A percentile compares a stretch with the other conserved stretches of the same genome.
Evolutionary conservation across 352 stramenopile species (phyloP).

Genomic region (Phytophthora pluvialis): DNA sequence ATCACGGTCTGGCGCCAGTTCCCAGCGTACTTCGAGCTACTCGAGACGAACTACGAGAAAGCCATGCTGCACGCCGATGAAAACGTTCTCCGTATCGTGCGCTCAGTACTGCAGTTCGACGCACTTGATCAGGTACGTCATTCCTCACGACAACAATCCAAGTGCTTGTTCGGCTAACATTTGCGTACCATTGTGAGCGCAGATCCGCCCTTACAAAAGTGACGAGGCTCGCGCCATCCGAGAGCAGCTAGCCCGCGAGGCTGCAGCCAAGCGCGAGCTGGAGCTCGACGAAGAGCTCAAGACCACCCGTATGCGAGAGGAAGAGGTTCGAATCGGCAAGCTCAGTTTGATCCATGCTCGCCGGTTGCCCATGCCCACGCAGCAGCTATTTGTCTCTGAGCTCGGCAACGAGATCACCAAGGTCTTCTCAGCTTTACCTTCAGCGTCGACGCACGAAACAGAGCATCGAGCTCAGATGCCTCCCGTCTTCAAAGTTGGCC

Average conservation of each 20-base stretch:
- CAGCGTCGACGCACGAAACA: background rate
- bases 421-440: slow-evolving; percentile 37
- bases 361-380: slow-evolving; percentile 41
- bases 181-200: background rate
- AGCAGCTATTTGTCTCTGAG: slow-evolving; percentile 53
- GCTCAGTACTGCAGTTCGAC: slow-evolving; percentile 48
- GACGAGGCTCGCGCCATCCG: slow-evolving; percentile 54
- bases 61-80: slow-evolving; percentile 73
- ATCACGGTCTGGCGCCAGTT: slow-evolving; percentile 62
- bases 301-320: slow-evolving; percentile 32
- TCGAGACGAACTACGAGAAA: slow-evolving; percentile 61
- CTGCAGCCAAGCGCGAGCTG: slow-evolving; percentile 47
- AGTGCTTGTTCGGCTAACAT: slow-evolving; percentile 2
- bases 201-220: slow-evolving; percentile 70
- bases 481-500: slow-evolving; percentile 34
- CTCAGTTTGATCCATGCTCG: slow-evolving; percentile 50
- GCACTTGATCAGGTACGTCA: slow-evolving; percentile 40
- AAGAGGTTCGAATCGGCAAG: slow-evolving; percentile 45
- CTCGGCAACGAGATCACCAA: slow-evolving; percentile 45
- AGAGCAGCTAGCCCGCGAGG: slow-evolving; percentile 50
- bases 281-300: slow-evolving; percentile 55
- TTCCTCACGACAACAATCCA: background rate
- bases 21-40: slow-evolving; percentile 64
- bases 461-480: background rate
- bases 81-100: slow-evolving; percentile 52